Percentiles rank a stretch among this genome's conserved stretches.
These are phyloP conservation scores for Malassezia cuniculi DNA, from an alignment of 1,284 basidiomycete species.

Conservation along the genomic window DNA sequence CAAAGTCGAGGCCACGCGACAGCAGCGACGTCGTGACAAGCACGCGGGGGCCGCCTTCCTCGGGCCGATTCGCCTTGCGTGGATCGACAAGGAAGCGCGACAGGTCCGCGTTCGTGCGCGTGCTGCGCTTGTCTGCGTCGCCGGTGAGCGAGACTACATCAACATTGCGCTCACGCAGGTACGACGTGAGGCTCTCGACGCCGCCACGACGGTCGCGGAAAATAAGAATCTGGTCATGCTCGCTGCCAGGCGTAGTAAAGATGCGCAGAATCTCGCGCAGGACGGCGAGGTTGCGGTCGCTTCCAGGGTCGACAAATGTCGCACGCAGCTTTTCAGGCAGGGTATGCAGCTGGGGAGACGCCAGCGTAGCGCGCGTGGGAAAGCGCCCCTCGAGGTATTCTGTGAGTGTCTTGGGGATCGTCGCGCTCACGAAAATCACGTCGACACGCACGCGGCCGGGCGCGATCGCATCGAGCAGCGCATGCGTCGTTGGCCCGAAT, in stretches of 20 bases:
- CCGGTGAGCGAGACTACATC: constrained; percentile 49
- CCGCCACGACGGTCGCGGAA: constrained; percentile 65
- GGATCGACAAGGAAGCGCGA: constrained; percentile 10
- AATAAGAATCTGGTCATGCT: constrained; percentile 54
- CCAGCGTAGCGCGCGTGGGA: constrained; percentile 55
- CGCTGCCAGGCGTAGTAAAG: constrained; percentile 58
- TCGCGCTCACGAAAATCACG: constrained; percentile 68
- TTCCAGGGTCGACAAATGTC: constrained; percentile 59
- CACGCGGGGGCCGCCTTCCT: constrained; percentile 48
- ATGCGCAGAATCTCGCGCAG: constrained; percentile 59
- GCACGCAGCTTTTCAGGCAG: constrained; percentile 59
- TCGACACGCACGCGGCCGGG: constrained; percentile 4
- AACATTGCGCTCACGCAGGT: constrained; percentile 55
- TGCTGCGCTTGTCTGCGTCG: constrained; percentile 4
- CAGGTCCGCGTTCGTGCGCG: constrained; percentile 9
- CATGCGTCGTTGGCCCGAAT: constrained; percentile 26
- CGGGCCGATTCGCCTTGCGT: background rate
- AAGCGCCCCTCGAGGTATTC: constrained; percentile 55
- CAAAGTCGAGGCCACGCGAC: constrained; percentile 78
- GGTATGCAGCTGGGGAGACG: constrained; percentile 65
- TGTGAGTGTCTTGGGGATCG: constrained; percentile 64
- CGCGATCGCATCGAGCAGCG: constrained; percentile 2
- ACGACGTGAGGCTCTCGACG: constrained; percentile 54
- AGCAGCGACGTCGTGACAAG: constrained; percentile 77
- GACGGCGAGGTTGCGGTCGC: constrained; percentile 62